Conservation (phyloP, 2,329 filamentous ascomycete species). For the Trichoderma semiorbis region DNA sequence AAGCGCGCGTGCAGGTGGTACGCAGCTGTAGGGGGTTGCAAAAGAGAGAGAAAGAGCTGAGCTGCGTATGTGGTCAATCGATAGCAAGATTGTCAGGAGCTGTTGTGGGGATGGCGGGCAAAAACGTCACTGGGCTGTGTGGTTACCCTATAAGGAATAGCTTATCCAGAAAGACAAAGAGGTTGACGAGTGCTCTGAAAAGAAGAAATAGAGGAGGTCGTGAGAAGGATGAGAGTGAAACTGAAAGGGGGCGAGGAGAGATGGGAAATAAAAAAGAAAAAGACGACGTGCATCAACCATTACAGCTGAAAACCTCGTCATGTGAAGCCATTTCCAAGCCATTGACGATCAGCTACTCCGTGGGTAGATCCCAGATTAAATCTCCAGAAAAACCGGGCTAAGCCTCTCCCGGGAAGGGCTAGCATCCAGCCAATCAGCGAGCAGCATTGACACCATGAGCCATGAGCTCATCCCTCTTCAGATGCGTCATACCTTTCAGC, state of each 20-base stretch:
- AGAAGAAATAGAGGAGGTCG: not conserved
- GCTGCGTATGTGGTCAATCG: slow-evolving; percentile 1
- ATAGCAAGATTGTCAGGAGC: slow-evolving; percentile 17
- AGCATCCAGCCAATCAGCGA: not conserved
- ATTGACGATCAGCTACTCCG: not conserved
- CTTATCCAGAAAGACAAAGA: not conserved
- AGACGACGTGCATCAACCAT: not conserved
- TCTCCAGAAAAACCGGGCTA: not conserved
- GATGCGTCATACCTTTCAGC: not conserved
- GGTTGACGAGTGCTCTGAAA: not conserved
- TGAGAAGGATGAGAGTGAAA: not conserved
- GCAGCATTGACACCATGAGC: slow-evolving; percentile 4
- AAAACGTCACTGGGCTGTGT: slow-evolving; percentile 15
- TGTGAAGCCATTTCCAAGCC: not conserved
- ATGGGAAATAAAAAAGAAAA: not conserved
- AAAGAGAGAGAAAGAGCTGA: not conserved
- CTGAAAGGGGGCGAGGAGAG: not conserved
- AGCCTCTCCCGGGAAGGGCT: slow-evolving; percentile 7
- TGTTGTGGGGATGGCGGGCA: slow-evolving; percentile 13
- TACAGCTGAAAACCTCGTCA: not conserved
- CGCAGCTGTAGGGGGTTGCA: not conserved
- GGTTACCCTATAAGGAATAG: not conserved
- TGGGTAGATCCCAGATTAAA: not conserved
- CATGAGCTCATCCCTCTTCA: slow-evolving; percentile 9
- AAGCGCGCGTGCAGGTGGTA: not conserved